phyloP scores from a whole-genome alignment of 2,329 filamentous ascomycete species.

The Fusarium sp. region DNA sequence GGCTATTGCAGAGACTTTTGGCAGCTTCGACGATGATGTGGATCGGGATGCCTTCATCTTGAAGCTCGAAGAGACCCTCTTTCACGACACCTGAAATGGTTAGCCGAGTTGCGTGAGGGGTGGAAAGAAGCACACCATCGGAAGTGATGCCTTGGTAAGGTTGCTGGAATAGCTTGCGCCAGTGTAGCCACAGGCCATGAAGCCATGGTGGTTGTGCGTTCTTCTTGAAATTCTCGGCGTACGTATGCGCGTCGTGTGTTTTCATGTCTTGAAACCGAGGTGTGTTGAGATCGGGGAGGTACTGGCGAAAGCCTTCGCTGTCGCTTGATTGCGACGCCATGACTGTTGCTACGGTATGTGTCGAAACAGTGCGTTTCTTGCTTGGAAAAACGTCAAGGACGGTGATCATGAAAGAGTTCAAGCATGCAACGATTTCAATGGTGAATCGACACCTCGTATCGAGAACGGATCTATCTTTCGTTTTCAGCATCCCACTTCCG shows the following conservation, averaged over 20 bases:
- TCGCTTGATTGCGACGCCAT: neutral
- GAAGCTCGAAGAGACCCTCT: conserved; percentile 65
- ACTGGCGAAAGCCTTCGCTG: conserved; percentile 5
- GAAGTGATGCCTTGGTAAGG: conserved; percentile 77
- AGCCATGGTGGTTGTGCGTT: conserved; percentile 73
- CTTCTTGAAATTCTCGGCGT: conserved; percentile 70
- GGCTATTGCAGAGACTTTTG: conserved; percentile 28
- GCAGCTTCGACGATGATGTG: conserved; percentile 65
- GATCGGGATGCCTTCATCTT: conserved; percentile 73
- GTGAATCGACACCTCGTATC: too few relatives aligned
- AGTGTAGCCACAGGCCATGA: conserved; percentile 68
- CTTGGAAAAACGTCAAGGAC: too few relatives aligned
- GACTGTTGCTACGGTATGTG: neutral
- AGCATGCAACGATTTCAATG: accelerated
- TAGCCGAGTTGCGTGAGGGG: neutral
- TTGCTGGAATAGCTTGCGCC: conserved; percentile 69
- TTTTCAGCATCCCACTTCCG: neutral
- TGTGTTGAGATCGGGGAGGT: conserved; percentile 1
- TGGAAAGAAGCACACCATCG: conserved; percentile 60
- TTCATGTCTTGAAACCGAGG: conserved; percentile 56
- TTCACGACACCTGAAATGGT: conserved; percentile 58
- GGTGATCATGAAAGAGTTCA: too few relatives aligned
- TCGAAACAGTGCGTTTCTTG: too few relatives aligned
- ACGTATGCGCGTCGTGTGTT: conserved; percentile 70
- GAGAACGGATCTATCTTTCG: conserved; percentile 5